Evolutionary conservation across 2,329 filamentous ascomycete species (phyloP).

Genomic region (Orbilia oligospora): DNA sequence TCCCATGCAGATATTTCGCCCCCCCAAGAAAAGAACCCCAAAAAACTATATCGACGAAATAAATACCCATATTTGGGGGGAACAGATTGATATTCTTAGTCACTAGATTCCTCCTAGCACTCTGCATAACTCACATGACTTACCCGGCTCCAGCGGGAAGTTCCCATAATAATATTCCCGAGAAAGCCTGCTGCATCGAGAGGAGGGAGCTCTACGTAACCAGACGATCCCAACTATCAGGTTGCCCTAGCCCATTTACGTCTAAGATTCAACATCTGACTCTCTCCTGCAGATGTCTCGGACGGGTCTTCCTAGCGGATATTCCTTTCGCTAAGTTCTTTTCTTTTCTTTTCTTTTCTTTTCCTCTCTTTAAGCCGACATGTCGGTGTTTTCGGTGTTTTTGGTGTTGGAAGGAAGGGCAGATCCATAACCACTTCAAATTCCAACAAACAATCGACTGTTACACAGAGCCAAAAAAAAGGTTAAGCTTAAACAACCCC

Average conservation of each 20-base stretch:
- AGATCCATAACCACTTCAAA: conserved; percentile 26
- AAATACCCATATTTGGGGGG: neutral
- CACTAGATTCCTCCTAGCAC: neutral
- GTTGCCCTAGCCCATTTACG: conserved; percentile 3
- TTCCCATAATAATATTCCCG: neutral
- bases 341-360: neutral
- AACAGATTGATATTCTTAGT: neutral
- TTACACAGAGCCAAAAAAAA: conserved; percentile 44
- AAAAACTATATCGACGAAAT: conserved; percentile 2
- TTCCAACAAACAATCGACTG: conserved; percentile 56
- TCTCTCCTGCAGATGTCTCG: conserved; percentile 3
- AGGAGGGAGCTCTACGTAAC: conserved; percentile 11
- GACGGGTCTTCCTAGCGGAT: conserved; percentile 3
- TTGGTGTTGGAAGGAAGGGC: neutral
- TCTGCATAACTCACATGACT: conserved; percentile 15
- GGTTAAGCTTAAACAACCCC: conserved; percentile 29
- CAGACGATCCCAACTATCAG: neutral
- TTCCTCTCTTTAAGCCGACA: neutral
- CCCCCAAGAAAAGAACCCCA: neutral
- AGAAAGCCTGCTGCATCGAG: neutral
- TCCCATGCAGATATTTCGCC: conserved; percentile 1
- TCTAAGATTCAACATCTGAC: neutral
- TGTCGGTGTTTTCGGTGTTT: neutral
- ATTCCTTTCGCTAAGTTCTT: neutral
- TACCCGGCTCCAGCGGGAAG: conserved; percentile 14